Base-by-base conservation (phyloP, 805 yeast genomes). In the Isabelozyma gotoi region DNA sequence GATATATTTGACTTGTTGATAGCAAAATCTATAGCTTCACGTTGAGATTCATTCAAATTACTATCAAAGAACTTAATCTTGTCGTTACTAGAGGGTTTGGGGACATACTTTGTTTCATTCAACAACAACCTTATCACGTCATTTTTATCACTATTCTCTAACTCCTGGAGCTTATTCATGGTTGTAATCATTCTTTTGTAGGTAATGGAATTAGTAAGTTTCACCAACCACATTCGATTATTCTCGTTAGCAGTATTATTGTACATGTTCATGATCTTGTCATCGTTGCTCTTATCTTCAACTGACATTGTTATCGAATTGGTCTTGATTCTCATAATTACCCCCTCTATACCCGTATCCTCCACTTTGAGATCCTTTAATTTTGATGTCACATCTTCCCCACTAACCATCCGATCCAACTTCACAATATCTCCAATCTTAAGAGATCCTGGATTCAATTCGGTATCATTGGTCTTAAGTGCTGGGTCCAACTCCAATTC, bases 181-280 rank as follows among this genome's bases (percentile, higher is more conserved):
- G 94, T 81, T 10, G 84, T 80, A 42, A 81, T 80, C 96, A 90
- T 88, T 48, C 95, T 61, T 54, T 83, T 83, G 57, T 84, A 84
- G 0, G 94, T 84, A 19, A 84, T 71, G 12, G 86, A 82, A 61
- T 87, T 85, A 24, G 80, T 73, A 21, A 84, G 62, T 53, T 85
- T 80, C 11, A 81, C 84, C 1, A 91, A 55, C 87, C 92, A 87
- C 40, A 85, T 60, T 40, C 84, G 71, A 3, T 55, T 55, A 36
- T 44, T 46, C 37, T 67, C 74, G 39, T 54, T 58, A n/a, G 55
- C 59, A 2, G 74, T 67, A 40, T 70, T 68, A 46, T 75, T 77
- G 39, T 68, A 64, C 7, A 84, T 62, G 10, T 61, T 60, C 19
- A 80, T 61, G 2, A 82, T 67, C 14, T 71, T 70, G 1, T 67